Evolutionary conservation across 805 yeast species (phyloP).

Genomic region (Brettanomyces naardenensis): DNA sequence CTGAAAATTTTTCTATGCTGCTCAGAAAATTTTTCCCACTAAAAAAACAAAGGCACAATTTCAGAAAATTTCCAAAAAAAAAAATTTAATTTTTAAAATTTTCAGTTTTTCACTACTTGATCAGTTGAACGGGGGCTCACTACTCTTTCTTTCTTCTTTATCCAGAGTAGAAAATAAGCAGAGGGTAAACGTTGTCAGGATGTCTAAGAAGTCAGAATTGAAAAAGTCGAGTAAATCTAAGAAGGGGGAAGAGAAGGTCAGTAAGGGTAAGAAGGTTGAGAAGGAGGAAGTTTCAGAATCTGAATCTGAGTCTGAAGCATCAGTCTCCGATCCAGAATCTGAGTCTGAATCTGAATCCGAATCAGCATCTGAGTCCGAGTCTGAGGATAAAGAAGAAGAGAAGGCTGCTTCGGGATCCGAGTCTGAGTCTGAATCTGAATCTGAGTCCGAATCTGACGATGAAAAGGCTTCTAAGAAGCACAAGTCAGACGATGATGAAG

Average conservation of each 20-base stretch:
- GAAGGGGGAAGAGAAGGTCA: conserved; percentile 14
- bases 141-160: no score
- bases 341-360: conserved; percentile 22
- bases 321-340: conserved; percentile 18
- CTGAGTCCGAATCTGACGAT: conserved; percentile 22
- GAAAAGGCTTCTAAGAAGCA: conserved; percentile 7
- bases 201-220: conserved; percentile 22
- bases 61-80: no score
- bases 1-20: no score
- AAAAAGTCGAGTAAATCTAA: conserved; percentile 21
- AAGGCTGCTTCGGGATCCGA: conserved; percentile 13
- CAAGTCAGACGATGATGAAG: conserved; percentile 3
- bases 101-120: no score
- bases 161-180: no score
- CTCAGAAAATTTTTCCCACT: no score
- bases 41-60: no score
- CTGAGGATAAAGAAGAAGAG: conserved; percentile 9
- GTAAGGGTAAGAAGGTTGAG: conserved; percentile 18
- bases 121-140: no score
- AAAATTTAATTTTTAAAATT: no score
- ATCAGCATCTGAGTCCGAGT: conserved; percentile 15
- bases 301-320: conserved; percentile 3
- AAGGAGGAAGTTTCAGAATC: conserved; percentile 15
- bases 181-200: no score
- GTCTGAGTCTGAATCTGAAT: conserved; percentile 21